phyloP scores from a whole-genome alignment of 306 rosid genomes.

The Carpinus viminea region DNA sequence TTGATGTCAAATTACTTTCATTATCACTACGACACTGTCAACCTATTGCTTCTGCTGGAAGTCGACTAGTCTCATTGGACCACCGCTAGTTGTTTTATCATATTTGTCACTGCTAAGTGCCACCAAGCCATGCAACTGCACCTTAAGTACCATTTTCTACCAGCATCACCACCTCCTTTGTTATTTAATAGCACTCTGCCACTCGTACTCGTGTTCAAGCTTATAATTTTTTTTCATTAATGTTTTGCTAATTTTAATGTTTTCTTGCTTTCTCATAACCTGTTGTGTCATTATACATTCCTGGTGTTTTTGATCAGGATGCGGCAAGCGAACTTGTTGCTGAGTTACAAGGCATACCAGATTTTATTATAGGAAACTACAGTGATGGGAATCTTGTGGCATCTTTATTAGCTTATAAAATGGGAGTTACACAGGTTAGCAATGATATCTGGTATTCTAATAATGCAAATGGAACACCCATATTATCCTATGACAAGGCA shows the following conservation, averaged over 20 bases:
- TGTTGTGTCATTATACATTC: constrained; percentile 10
- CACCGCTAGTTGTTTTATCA: not conserved
- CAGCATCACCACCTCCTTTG: not conserved
- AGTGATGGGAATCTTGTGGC: constrained; percentile 97
- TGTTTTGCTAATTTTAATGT: not conserved
- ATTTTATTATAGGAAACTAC: constrained; percentile 92
- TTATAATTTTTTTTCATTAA: not conserved
- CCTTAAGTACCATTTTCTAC: not conserved
- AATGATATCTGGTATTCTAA: constrained; percentile 10
- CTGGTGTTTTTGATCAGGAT: constrained; percentile 57
- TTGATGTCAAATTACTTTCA: not conserved
- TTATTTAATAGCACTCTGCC: constrained; percentile 5
- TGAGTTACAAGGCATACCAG: constrained; percentile 78
- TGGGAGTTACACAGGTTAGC: constrained; percentile 94
- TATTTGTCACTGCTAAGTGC: not conserved
- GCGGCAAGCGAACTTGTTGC: constrained; percentile 77
- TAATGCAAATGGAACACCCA: constrained; percentile 10
- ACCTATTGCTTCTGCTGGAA: not conserved
- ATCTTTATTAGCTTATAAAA: constrained; percentile 79
- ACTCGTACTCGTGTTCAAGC: not conserved
- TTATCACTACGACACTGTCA: not conserved
- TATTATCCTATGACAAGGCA: constrained; percentile 15
- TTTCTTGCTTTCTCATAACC: not conserved
- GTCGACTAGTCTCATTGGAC: not conserved
- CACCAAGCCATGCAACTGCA: not conserved